These are phyloP conservation scores for Pontederia crassipes DNA, from an alignment of 176 grass and related monocot species.

Conservation along the genomic window DNA sequence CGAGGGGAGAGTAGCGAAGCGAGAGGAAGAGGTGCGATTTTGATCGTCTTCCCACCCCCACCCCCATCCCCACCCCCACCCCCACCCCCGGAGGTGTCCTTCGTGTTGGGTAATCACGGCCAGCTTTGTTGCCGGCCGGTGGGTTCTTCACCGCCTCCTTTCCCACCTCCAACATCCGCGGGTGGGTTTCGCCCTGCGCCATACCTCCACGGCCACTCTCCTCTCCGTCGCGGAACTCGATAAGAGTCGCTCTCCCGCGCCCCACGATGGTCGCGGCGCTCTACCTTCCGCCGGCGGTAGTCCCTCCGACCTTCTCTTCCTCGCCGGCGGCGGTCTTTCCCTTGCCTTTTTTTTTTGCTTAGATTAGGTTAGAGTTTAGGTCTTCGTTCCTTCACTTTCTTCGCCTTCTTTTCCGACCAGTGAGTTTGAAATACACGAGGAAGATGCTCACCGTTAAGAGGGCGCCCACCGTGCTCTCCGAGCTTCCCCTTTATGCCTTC, in stretches of 20 bases:
- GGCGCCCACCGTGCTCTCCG: conserved; percentile 3
- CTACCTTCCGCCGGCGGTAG: conserved; percentile 1
- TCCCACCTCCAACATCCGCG: not conserved
- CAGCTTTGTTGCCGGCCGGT: not conserved
- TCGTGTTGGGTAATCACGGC: conserved; percentile 3
- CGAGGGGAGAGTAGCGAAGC: too few species aligned
- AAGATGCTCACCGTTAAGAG: conserved; percentile 4
- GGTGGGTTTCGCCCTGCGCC: not conserved
- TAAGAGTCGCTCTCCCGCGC: not conserved
- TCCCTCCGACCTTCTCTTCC: conserved; percentile 1
- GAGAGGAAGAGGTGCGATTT: too few species aligned
- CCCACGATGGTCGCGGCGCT: not conserved
- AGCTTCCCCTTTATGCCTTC: conserved; percentile 8
- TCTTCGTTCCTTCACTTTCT: not conserved
- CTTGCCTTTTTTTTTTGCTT: not conserved
- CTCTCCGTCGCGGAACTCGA: not conserved
- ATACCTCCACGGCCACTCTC: not conserved
- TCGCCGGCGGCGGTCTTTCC: not conserved
- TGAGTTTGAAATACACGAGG: not conserved
- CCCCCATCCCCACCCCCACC: too few species aligned
- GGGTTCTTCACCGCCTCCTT: not conserved
- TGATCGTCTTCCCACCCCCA: too few species aligned
- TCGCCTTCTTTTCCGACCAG: not conserved
- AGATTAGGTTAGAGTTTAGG: not conserved
- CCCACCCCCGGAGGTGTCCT: too few species aligned